A percentile compares a stretch with the other conserved stretches of the same genome.
Evolutionary conservation across 371 early-diverging fungal genomes (phyloP).

Genomic region (Mortierella sp.): DNA sequence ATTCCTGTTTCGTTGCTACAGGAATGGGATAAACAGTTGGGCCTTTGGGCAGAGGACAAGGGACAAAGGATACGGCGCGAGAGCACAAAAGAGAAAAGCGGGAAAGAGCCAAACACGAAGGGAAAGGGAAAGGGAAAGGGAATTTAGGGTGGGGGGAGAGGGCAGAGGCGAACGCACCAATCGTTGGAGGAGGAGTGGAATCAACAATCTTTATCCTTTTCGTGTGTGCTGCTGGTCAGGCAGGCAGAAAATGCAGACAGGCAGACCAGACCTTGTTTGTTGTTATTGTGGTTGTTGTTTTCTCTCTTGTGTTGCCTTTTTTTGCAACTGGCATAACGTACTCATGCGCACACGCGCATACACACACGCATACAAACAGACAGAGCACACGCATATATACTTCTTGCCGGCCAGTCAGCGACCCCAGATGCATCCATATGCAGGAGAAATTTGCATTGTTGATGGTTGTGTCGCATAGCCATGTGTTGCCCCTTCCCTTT

Average conservation of each 20-base stretch:
- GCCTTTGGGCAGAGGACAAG: background rate
- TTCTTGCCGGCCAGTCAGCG: background rate
- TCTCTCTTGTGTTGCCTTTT: background rate
- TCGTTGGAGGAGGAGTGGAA: background rate
- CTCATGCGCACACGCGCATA: background rate
- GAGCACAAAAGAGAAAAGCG: constrained; percentile 1
- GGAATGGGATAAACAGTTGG: constrained; percentile 14
- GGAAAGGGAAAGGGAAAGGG: background rate
- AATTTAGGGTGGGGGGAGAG: background rate
- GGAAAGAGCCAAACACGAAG: constrained; percentile 2
- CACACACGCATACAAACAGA: background rate
- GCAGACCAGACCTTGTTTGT: constrained; percentile 2
- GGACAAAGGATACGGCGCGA: background rate
- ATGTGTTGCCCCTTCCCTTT: background rate
- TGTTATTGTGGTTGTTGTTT: background rate
- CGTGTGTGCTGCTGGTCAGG: background rate
- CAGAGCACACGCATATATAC: background rate
- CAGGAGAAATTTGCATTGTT: constrained; percentile 7
- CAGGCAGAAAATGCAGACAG: background rate
- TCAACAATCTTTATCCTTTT: background rate
- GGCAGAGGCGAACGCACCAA: background rate
- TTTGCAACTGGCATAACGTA: constrained; percentile 3
- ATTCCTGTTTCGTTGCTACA: background rate
- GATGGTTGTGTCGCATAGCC: background rate
- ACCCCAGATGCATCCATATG: background rate